Base-by-base conservation (phyloP, 768 basidiomycete genomes). In the Cubamyces lactineus region DNA sequence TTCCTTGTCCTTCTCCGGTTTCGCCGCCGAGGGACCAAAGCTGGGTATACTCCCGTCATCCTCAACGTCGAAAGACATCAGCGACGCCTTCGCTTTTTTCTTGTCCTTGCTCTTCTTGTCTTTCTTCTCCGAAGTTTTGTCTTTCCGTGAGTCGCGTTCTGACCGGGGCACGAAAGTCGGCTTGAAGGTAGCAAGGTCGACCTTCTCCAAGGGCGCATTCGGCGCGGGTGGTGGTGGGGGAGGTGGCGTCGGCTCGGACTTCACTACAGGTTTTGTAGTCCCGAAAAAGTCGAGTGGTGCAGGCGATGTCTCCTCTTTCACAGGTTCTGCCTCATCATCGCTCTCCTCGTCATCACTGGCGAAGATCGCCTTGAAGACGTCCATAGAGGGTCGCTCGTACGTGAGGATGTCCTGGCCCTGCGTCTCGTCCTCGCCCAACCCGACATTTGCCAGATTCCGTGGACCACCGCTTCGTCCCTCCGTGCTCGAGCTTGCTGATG, bases 341-440 rank as follows among this genome's bases (percentile, higher is more conserved):
- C 86, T 88, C 39, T 92, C 91, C 69, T 96, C 94, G 47, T 94
- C 92, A 62, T 94, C 93, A 74, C 92, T 94, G 12, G 94, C 96
- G 72, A 99, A 99, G 62, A 99, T 98, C 3, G 96, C 95, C 72
- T 96, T 97, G 81, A 98, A 99, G 46, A 98, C 86, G 70, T 94
- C 91, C 83, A 94, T 92, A 6, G 87, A 78, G 2, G 97, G 96
- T 41, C 91, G 83, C 67, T 91, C 80, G 73, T 98, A 96, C 0
- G 91, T 95, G 65, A 98, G 78, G 6, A 87, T 94, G 69, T 96
- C 94, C 40, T 83, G 76, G 0, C 94, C 96, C 71, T 97, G 96
- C 28, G 82, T 84, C 43, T 95, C 94, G 70, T 98, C 95, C 53
- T 97, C 95, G 23, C 94, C 96, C 46, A 97, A 75, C 0, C 96